Base-by-base conservation (phyloP, 2,329 filamentous ascomycete genomes). In the Chrysoporthe austroafricana region DNA sequence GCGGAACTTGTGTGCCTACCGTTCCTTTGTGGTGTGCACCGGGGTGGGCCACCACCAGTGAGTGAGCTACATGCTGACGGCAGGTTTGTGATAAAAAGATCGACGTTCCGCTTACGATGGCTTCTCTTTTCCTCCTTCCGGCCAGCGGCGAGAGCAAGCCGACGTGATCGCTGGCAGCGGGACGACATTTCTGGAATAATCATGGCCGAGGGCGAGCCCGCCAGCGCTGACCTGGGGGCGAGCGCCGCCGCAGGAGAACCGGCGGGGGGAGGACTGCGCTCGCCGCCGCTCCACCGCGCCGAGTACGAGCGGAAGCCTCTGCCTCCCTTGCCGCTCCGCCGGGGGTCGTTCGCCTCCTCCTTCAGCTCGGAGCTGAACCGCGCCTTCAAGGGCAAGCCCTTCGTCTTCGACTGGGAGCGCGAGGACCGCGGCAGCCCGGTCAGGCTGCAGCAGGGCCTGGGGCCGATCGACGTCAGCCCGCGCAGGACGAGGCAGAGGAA, bases 241-340 rank as follows among this genome's bases (percentile, higher is more conserved):
- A 46, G 14, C 48, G 39, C 48, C 57, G 4, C 48, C 26, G 13
- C 4, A 21, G 50, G 50, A 16, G 21, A 54, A 1, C 21, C 21
- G 4, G 18, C 52, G 56, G 57, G 60, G 14, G n/a, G 5, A 14
- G n/a, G 5, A 14, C 56, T 54, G 6, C 46, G 43, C n/a, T 26
- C 46, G 42, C 63, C 63, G 14, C 67, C 67, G 13, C 50, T 63
- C 14, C 26, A 66, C 39, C 62, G 52, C n/a, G 44, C 59, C 5
- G 63, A 63, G 2, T 70, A 70, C 44, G 64, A 64, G 50, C 18
- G 8, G 2, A 70, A 60, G 57, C 67, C 69, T n/a, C 39, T 70
- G 54, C 69, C 69, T 61, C 36, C 64, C 13, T 21, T 69, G 2
- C 69, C 69, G 14, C 50, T 58, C 14, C 43, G 48, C 39, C 48